A percentile compares a stretch with the other conserved stretches of the same genome.
phyloP scores from a whole-genome alignment of 1,284 basidiomycete species.

The Malassezia caprae region DNA sequence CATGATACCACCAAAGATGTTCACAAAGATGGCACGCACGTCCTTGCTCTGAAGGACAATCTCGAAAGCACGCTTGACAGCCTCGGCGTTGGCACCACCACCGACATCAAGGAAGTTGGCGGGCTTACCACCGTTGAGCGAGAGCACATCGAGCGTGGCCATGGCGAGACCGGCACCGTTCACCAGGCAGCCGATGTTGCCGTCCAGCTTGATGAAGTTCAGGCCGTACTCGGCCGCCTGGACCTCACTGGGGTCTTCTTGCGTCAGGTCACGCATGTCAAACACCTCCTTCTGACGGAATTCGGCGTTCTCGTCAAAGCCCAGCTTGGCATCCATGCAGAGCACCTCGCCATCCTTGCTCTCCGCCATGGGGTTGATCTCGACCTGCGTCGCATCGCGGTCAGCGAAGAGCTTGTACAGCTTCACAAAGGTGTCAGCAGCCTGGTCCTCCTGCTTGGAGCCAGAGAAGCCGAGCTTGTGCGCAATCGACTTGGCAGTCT shows the following conservation, averaged over 20 bases:
- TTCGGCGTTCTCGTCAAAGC: constrained; percentile 97
- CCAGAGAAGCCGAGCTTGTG: constrained; percentile 81
- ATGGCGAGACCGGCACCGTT: constrained; percentile 98
- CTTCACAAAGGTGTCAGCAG: constrained; percentile 86
- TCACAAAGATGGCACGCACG: constrained; percentile 98
- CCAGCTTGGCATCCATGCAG: constrained; percentile 99
- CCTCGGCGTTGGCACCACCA: constrained; percentile 91
- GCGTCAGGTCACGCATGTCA: constrained; percentile 75
- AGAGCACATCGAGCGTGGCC: constrained; percentile 99
- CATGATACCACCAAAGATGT: constrained; percentile 75
- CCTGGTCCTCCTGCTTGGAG: constrained; percentile 63
- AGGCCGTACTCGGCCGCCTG: constrained; percentile 66
- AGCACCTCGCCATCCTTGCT: constrained; percentile 84
- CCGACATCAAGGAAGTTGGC: constrained; percentile 98
- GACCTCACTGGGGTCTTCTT: constrained; percentile 94
- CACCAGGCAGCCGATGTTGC: constrained; percentile 91
- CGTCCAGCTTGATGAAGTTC: constrained; percentile 99
- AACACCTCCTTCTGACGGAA: constrained; percentile 93
- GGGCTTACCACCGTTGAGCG: constrained; percentile 62
- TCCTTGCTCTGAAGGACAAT: constrained; percentile 79
- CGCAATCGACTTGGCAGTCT: constrained; percentile 68
- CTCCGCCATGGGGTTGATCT: constrained; percentile 98
- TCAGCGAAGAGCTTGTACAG: constrained; percentile 96
- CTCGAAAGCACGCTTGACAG: constrained; percentile 98
- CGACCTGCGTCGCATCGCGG: constrained; percentile 98